Evolutionary conservation across 2,329 filamentous ascomycete species (phyloP).

Genomic region (Fusarium sp.): DNA sequence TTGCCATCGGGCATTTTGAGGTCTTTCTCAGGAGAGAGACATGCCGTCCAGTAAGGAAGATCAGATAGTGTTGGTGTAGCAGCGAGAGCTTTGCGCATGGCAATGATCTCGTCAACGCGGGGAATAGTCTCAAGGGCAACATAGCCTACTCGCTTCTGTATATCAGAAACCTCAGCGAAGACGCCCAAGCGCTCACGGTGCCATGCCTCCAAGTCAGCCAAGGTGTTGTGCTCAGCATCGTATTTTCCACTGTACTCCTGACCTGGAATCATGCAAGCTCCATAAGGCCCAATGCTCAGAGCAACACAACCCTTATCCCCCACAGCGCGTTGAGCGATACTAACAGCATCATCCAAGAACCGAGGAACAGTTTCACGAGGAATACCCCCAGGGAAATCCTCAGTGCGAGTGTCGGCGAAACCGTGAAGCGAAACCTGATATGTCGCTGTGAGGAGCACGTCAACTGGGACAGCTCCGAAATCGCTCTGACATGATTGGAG

Average conservation of each 20-base stretch:
- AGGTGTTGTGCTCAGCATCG: conserved; percentile 57
- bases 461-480: conserved; percentile 66
- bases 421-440: conserved; percentile 71
- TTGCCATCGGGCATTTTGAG: conserved; percentile 67
- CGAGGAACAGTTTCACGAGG: conserved; percentile 49
- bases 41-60: conserved; percentile 68
- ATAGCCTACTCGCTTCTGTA: conserved; percentile 58
- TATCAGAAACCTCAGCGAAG: conserved; percentile 55
- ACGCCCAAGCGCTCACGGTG: conserved; percentile 64
- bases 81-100: conserved; percentile 59
- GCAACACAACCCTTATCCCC: conserved; percentile 54
- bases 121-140: conserved; percentile 75
- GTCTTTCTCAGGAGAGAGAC: conserved; percentile 67
- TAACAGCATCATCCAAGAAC: conserved; percentile 56
- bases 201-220: conserved; percentile 62
- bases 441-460: conserved; percentile 73
- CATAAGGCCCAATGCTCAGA: conserved; percentile 72
- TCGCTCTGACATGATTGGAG: conserved; percentile 65
- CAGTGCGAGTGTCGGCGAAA: conserved; percentile 61
- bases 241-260: conserved; percentile 74
- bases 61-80: conserved; percentile 39
- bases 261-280: conserved; percentile 72
- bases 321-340: conserved; percentile 53
- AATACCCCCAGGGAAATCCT: conserved; percentile 56
- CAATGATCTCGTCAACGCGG: conserved; percentile 68